Evolutionary conservation across 2,329 filamentous ascomycete species (phyloP).

Genomic region (Metarhizium humberi): DNA sequence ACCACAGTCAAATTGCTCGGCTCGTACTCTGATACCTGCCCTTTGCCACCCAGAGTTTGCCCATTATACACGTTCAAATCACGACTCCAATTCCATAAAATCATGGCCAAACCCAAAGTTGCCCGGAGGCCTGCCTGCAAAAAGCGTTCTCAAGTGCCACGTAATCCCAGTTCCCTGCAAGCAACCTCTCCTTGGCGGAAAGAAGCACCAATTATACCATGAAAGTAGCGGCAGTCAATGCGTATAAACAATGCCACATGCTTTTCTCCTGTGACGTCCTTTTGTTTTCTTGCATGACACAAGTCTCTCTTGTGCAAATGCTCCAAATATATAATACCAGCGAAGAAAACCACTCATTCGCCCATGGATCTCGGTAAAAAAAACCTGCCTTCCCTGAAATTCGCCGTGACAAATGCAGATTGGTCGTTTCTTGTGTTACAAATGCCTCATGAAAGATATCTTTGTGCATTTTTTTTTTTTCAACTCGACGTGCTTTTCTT

Average conservation of each 20-base stretch:
- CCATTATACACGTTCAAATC: not conserved
- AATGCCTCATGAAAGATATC: not conserved
- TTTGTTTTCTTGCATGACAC: not conserved
- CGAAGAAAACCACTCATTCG: not conserved
- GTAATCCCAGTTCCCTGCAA: not conserved
- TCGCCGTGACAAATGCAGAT: slow-evolving; percentile 1
- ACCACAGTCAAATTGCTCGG: not conserved
- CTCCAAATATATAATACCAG: not conserved
- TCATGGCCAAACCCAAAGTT: not conserved
- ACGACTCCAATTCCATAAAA: not conserved
- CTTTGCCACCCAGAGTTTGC: not conserved
- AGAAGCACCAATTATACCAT: not conserved
- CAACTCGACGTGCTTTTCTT: not conserved
- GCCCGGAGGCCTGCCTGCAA: not conserved
- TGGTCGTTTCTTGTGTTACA: not conserved
- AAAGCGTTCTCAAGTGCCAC: not conserved
- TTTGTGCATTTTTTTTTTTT: not conserved
- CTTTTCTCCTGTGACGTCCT: not conserved
- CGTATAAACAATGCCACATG: not conserved
- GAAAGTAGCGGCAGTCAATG: not conserved
- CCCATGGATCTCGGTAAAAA: not conserved
- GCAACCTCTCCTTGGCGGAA: not conserved
- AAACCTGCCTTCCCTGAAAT: not conserved
- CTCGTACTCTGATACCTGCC: not conserved
- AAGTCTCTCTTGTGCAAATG: not conserved